Evolutionary conservation across 768 basidiomycete species (phyloP), one percentile per base, ranked within the genome.

Genomic region (Naganishia randhawae): DNA sequence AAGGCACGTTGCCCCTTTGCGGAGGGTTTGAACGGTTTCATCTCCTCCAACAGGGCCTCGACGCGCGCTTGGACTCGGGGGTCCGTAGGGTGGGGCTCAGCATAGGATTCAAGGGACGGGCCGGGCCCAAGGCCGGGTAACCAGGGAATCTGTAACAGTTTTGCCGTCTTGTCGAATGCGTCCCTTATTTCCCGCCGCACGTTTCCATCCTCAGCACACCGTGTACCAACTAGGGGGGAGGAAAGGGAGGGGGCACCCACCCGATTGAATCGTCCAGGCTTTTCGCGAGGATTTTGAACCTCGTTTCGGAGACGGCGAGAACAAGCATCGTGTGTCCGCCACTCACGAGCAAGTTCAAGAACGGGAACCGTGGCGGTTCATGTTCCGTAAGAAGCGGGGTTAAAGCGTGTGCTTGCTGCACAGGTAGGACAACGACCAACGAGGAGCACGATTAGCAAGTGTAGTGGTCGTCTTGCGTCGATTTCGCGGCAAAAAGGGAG

Each of bases 261-360:
- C 93, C 92, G 25, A 93, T 85, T 67, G 86, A 86, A 74, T 86
- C 85, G 72, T 94, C 92, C 6, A 82, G 80, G 0, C 89, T 90
- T 17, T 87, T 88, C 0, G 89, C 88, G 32, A 97, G 81, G 42
- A 89, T 85, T 68, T 83, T 82, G 77, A 90, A 96, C 0, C 82
- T 80, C 6, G 81, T 82, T 31, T 79, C 77, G 1, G 87, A 86
- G 0, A 77, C 82, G 0, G 88, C 90, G 13, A 95, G 86, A 0
- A 96, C 83, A 41, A 98, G 84, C 42, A 97, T 83, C 0, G 94
- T 93, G 77, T 98, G 95, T 2, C 94, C 94, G n/a, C 95, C 95
- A 0, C 92, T 94, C 54, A 95, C 83, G 19, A 98, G 84, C 14
- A 97, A 83, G 0, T 89, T 88, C 39, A 98, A 84, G 82, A 94